Conservation (phyloP, 2,329 filamentous ascomycete genomes). For the Torrubiellomyces zombiae region DNA sequence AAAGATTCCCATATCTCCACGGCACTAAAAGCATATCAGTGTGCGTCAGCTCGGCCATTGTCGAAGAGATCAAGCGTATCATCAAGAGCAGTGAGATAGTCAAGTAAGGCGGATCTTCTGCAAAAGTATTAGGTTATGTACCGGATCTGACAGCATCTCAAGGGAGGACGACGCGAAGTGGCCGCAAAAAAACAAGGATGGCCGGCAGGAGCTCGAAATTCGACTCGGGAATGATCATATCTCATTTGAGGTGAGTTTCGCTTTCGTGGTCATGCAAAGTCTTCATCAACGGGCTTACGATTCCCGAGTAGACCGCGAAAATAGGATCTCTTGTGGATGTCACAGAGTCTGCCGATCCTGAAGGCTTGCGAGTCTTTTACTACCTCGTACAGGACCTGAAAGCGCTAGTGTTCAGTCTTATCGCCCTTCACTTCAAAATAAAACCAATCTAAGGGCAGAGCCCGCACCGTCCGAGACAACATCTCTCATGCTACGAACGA, state of each 20-base stretch:
- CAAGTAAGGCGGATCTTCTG: slow-evolving; percentile 43
- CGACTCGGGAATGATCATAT: slow-evolving; percentile 89
- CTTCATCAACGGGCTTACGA: slow-evolving; percentile 1
- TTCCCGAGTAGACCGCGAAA: slow-evolving; percentile 86
- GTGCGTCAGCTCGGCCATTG: slow-evolving; percentile 83
- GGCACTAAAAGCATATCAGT: slow-evolving; percentile 34
- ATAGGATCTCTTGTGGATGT: slow-evolving; percentile 95
- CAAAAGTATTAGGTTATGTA: not conserved
- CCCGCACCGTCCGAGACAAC: too few relatives aligned
- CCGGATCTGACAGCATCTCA: slow-evolving; percentile 17
- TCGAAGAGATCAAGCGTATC: slow-evolving; percentile 91
- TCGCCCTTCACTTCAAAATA: slow-evolving; percentile 95
- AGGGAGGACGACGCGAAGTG: slow-evolving; percentile 97
- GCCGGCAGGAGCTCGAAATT: slow-evolving; percentile 90
- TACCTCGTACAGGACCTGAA: slow-evolving; percentile 97
- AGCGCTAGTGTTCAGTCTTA: slow-evolving; percentile 89
- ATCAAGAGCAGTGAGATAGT: slow-evolving; percentile 95
- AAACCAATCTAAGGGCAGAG: slow-evolving; percentile 47
- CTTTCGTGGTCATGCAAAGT: not conserved
- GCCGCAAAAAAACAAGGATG: slow-evolving; percentile 99
- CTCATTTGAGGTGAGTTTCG: slow-evolving; percentile 66
- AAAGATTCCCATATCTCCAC: not conserved
- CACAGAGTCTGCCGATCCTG: slow-evolving; percentile 86
- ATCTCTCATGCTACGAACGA: too few relatives aligned
- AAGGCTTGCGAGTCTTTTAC: slow-evolving; percentile 93